A percentile compares a stretch with the other conserved stretches of the same genome.
These are phyloP conservation scores for Saururus chinensis DNA, from an alignment of 164 flowering plant genomes.

Conservation along the genomic window DNA sequence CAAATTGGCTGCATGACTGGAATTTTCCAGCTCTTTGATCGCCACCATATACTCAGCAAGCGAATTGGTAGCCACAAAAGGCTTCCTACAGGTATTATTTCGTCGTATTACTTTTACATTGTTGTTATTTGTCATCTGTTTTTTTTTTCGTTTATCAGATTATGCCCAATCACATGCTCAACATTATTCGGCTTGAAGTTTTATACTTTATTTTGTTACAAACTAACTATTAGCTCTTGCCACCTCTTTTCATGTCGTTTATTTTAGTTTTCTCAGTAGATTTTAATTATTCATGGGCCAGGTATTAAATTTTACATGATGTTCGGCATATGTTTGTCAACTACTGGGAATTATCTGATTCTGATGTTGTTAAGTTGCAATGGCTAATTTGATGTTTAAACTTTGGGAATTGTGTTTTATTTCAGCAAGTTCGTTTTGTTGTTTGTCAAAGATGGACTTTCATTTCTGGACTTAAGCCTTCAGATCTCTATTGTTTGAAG, in stretches of 20 bases:
- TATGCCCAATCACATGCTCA: not conserved
- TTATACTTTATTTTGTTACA: not conserved
- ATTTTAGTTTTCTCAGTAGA: not conserved
- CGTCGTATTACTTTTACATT: not conserved
- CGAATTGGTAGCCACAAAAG: slow-evolving; percentile 22
- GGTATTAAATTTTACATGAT: too few relatives aligned
- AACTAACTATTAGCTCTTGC: not conserved
- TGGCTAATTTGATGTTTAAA: not conserved
- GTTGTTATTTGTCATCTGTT: not conserved
- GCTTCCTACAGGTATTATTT: slow-evolving; percentile 16
- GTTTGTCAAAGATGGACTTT: not conserved
- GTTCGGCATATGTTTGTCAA: too few relatives aligned
- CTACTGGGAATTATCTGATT: too few relatives aligned
- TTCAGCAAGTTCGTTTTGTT: not conserved
- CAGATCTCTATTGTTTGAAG: not conserved
- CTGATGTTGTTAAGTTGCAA: not conserved
- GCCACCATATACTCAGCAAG: slow-evolving; percentile 44
- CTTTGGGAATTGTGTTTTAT: not conserved
- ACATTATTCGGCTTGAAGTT: not conserved
- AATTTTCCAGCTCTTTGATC: slow-evolving; percentile 45
- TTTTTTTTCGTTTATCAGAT: not conserved
- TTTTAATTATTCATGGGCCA: too few relatives aligned
- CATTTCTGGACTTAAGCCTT: not conserved
- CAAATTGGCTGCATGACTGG: slow-evolving; percentile 50
- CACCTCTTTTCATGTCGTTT: not conserved